Conservation (phyloP, 2,329 filamentous ascomycete genomes). For the Fusarium siculi region DNA sequence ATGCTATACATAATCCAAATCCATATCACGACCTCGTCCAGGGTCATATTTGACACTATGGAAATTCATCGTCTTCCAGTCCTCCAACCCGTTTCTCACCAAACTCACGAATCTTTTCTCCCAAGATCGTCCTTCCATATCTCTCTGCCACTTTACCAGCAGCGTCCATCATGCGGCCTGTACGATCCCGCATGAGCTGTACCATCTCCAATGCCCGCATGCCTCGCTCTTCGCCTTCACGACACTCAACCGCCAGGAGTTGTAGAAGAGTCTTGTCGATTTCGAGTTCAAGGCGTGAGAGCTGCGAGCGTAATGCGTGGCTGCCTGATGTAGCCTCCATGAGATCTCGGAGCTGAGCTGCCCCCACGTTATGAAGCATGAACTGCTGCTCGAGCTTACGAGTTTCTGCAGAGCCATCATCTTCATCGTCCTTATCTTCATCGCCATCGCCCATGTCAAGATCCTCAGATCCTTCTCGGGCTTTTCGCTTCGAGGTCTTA, state of each 20-base stretch:
- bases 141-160: slow-evolving; percentile 89
- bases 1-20: slow-evolving; percentile 4
- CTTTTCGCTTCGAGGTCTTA: slow-evolving; percentile 49
- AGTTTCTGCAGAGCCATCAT: slow-evolving; percentile 58
- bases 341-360: slow-evolving; percentile 80
- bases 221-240: slow-evolving; percentile 89
- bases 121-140: slow-evolving; percentile 82
- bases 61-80: slow-evolving; percentile 66
- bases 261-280: slow-evolving; percentile 92
- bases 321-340: slow-evolving; percentile 70
- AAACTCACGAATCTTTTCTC: slow-evolving; percentile 89
- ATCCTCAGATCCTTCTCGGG: slow-evolving; percentile 46
- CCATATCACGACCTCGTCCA: background rate
- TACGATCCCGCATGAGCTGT: slow-evolving; percentile 82
- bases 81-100: slow-evolving; percentile 76
- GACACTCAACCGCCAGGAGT: slow-evolving; percentile 88
- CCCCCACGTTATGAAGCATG: slow-evolving; percentile 77
- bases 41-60: background rate
- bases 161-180: slow-evolving; percentile 90
- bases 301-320: slow-evolving; percentile 71
- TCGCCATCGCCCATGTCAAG: slow-evolving; percentile 50
- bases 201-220: slow-evolving; percentile 97
- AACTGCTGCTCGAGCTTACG: slow-evolving; percentile 82
- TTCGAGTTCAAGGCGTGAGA: slow-evolving; percentile 80
- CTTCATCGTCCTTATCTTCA: slow-evolving; percentile 47